Evolutionary conservation across 208 protist genomes (phyloP), one percentile per base, ranked within the genome.

Genomic region (Crithidia sp.): DNA sequence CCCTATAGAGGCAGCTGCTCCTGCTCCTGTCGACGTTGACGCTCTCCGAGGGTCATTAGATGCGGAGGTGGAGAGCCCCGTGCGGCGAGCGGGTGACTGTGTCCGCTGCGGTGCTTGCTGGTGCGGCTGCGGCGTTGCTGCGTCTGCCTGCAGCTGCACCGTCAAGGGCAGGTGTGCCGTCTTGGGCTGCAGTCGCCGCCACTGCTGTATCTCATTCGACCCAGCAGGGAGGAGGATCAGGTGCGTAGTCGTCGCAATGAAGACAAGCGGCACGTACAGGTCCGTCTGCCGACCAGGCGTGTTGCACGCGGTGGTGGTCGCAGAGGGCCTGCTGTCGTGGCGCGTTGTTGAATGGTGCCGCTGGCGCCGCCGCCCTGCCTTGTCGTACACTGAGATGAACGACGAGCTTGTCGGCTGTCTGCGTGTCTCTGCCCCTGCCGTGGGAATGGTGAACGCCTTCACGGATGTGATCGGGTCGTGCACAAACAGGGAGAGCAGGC

Each of bases 381-480:
- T 67, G 44, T 45, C 52, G 71, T 71, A 53, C 8, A 64, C 53
- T 36, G 53, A 47, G 19, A 65, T 74, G 54, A 19, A 37, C 17
- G 76, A 75, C n/a, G 69, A 71, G 43, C 68, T 58, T 28, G 57
- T 71, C 8, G 57, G 13, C 17, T 17, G 3, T 14, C 13, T 12
- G 39, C 52, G 40, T 4, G 12, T n/a, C 17, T 70, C 59, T 9
- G 68, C 49, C 0, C 60, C 56, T 7, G 66, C 36, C 28, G 63
- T 62, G 9, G 87, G 84, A 17, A 92, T 49, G 9, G 83, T 69
- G 65, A 94, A 94, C 40, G 76, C 83, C 59, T 83, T 89, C 41
- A 97, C 70, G 10, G 86, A 92, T 2, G 87, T 90, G 14, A 97
- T 83, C 44, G 87, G 88, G 67, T 85, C 57, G 47, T 97, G 86